phyloP scores from a whole-genome alignment of 441 rosid species.

The Erodium trifolium region DNA sequence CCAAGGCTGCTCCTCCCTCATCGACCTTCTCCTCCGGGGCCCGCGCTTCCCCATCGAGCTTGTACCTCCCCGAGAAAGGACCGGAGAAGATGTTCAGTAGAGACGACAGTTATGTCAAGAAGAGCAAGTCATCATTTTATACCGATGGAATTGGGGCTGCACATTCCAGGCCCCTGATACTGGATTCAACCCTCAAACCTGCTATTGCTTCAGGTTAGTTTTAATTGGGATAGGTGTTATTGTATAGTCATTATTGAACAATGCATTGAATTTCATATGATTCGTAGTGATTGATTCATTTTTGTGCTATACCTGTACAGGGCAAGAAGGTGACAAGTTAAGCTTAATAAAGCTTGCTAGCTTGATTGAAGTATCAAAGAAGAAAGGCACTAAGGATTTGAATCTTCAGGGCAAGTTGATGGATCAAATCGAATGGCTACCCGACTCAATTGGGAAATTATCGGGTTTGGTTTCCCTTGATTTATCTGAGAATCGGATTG shows the following conservation, averaged over 20 bases:
- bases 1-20: conserved; percentile 7
- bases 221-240: too few relatives aligned
- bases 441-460: conserved; percentile 79
- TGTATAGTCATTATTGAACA: neutral
- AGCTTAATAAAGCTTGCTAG: conserved; percentile 88
- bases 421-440: conserved; percentile 91
- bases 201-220: conserved; percentile 31
- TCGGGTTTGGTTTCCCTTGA: conserved; percentile 57
- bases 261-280: neutral
- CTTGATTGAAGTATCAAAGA: conserved; percentile 74
- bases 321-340: conserved; percentile 60
- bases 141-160: conserved; percentile 35
- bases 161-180: conserved; percentile 34
- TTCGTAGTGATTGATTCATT: neutral
- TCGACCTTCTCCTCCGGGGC: neutral
- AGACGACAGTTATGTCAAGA: neutral
- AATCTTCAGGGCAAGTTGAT: conserved; percentile 70
- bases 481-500: conserved; percentile 75
- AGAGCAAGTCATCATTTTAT: neutral
- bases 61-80: neutral
- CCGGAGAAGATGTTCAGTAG: neutral
- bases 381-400: conserved; percentile 75
- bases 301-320: conserved; percentile 27
- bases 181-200: conserved; percentile 52
- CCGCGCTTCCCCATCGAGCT: neutral